These are phyloP conservation scores for Bipolaris zeicola DNA, from an alignment of 2,329 filamentous ascomycete species.

Conservation along the genomic window DNA sequence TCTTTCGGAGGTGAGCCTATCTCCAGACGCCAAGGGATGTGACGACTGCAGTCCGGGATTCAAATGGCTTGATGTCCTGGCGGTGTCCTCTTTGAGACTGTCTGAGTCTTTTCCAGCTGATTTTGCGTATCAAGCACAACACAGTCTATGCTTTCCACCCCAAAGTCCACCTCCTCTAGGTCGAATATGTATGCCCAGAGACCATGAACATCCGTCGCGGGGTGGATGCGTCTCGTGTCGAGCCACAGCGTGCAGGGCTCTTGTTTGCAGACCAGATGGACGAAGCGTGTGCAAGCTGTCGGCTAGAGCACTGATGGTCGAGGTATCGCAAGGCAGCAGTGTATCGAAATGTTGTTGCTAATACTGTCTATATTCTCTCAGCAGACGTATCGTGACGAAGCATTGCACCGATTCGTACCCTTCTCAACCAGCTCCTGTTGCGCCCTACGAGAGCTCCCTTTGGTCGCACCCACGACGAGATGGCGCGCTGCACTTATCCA, in stretches of 20 bases:
- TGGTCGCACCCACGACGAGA: conserved; percentile 5
- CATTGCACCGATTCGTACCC: conserved; percentile 8
- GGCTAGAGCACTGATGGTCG: not conserved
- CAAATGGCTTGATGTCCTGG: conserved; percentile 24
- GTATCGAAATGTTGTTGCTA: not conserved
- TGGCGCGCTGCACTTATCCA: not conserved
- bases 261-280: not conserved
- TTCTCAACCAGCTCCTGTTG: conserved; percentile 7
- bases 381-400: conserved; percentile 1
- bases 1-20: conserved; percentile 33
- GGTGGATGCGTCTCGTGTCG: not conserved
- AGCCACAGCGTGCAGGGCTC: not conserved
- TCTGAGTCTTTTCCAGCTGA: conserved; percentile 1
- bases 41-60: conserved; percentile 13
- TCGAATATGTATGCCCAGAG: conserved; percentile 2
- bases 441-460: conserved; percentile 6
- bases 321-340: not conserved
- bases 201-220: not conserved
- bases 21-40: conserved; percentile 33
- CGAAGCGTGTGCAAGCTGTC: not conserved
- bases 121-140: not conserved
- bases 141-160: not conserved
- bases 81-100: not conserved
- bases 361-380: conserved; percentile 5
- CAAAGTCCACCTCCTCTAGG: not conserved